Evolutionary conservation across 352 stramenopile genomes (phyloP), one percentile per base, ranked within the genome.

Genomic region (Globisporangium cylindrosporum): DNA sequence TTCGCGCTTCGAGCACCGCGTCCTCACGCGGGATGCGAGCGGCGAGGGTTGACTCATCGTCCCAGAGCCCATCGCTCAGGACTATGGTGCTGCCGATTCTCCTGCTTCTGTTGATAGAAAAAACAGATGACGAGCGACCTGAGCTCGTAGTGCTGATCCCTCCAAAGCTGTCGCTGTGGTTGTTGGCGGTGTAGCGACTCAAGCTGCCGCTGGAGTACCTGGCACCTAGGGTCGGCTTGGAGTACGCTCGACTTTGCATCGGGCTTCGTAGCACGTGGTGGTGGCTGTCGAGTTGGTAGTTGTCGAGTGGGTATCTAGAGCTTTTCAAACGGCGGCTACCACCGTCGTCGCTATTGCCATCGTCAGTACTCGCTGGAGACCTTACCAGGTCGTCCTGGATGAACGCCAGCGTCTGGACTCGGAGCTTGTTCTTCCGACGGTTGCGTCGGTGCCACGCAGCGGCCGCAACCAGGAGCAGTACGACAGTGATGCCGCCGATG

Each of bases 21-120:
- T 81, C 78, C n/a, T 80, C 77, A 3, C 74, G 36, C 1, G 75
- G 75, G 32, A 81, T 79, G 0, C 75, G 73, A 43, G 72, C 72
- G 0, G 71, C 71, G 38, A 71, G 73, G 65, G 82, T 81, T 7
- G 58, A 67, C 2, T 76, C 59, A 58, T 83, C 76, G 34, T 83
- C 75, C 79, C 77, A 83, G 56, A 80, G 55, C 6, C 55, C 59
- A 49, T 51, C 46, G 6, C 24, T 82, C 36, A 77, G 74, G 14
- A 76, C 62, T 55, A 84, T 87, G 1, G 64, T 56, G 27, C 62
- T 36, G 4, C 53, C 18, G 2, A 15, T 59, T 8, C 25, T 15
- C 3, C 12, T 18, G 8, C 5, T 36, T 59, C 53, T 59, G 12
- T 48, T 34, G 9, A 32, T 14, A 9, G 53, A 54, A 1, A 25